A percentile compares a stretch with the other conserved stretches of the same genome.
phyloP scores from a whole-genome alignment of 75 land plant species.

The Pinus albicaulis region DNA sequence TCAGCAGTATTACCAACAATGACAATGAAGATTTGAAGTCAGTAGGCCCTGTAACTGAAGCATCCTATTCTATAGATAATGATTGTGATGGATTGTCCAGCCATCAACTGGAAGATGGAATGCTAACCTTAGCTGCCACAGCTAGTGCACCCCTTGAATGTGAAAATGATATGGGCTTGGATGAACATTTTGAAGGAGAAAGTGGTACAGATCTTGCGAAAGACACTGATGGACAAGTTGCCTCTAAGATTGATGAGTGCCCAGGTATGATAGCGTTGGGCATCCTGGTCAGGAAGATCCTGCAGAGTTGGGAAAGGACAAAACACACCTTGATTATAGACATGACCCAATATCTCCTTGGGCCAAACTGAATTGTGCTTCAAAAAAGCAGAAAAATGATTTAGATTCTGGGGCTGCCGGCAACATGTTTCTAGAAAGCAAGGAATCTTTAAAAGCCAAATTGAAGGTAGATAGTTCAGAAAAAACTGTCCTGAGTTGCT shows the following conservation, averaged over 20 bases:
- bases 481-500: too few species aligned
- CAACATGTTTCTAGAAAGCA: too few species aligned
- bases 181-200: too few species aligned
- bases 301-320: background rate
- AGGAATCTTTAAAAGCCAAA: too few species aligned
- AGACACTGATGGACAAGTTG: background rate
- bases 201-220: too few species aligned
- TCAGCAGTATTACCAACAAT: background rate
- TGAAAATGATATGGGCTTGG: too few species aligned
- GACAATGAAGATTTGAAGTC: background rate
- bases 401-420: too few species aligned
- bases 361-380: too few species aligned
- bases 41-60: background rate
- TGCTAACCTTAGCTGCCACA: background rate
- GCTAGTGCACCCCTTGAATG: too few species aligned
- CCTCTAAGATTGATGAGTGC: background rate
- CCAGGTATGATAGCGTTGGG: background rate
- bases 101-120: background rate
- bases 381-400: too few species aligned
- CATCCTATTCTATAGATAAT: background rate
- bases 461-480: too few species aligned
- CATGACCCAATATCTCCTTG: too few species aligned
- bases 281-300: background rate
- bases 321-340: background rate
- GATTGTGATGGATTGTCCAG: background rate